Conservation (phyloP, 1,139 yeast species). For the Hyphopichia khmerensis region DNA sequence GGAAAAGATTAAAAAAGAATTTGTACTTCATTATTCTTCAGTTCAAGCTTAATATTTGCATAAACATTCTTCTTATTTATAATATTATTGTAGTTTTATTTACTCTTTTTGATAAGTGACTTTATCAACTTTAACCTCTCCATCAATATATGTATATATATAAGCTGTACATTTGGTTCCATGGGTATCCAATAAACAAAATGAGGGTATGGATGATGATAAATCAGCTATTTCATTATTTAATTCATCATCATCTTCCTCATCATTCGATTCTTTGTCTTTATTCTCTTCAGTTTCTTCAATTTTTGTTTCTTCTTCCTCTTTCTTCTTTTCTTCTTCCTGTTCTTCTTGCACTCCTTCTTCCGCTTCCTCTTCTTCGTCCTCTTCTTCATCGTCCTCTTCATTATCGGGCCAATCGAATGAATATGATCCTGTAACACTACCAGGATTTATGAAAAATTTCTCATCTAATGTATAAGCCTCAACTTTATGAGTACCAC, state of each 20-base stretch:
- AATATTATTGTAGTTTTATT: constrained; percentile 12
- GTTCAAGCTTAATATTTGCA: constrained; percentile 35
- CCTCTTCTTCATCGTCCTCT: constrained; percentile 48
- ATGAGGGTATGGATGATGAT: constrained; percentile 64
- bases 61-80: not conserved
- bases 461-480: constrained; percentile 92
- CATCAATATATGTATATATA: constrained; percentile 77
- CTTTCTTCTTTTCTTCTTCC: constrained; percentile 11
- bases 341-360: constrained; percentile 17
- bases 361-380: constrained; percentile 32
- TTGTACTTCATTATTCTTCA: constrained; percentile 64
- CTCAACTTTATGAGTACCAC: constrained; percentile 92
- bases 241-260: constrained; percentile 19
- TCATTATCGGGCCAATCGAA: constrained; percentile 44
- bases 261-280: constrained; percentile 7
- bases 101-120: constrained; percentile 72
- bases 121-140: constrained; percentile 90
- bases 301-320: constrained; percentile 7
- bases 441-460: constrained; percentile 92
- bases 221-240: constrained; percentile 15
- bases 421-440: constrained; percentile 88
- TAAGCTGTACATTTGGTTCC: constrained; percentile 76
- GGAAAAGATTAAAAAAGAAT: constrained; percentile 90
- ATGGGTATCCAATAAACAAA: constrained; percentile 82
- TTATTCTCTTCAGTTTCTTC: constrained; percentile 5